Percentiles rank a stretch among this genome's conserved stretches.
Conservation (phyloP, 2,329 filamentous ascomycete species). For the Penicillium griseofulvum region DNA sequence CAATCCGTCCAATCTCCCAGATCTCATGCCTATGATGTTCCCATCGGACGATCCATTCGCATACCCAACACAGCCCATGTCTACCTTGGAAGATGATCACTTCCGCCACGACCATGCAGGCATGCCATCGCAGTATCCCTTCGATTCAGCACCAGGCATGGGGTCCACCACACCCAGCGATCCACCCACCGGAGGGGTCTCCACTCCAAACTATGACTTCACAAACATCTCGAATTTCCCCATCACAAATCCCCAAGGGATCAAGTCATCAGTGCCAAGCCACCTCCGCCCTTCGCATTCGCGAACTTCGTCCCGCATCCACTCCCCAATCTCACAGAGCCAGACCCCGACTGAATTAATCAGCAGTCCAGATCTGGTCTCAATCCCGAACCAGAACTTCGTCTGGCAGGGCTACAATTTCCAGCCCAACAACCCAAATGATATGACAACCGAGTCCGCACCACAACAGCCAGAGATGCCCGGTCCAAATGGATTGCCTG, state of each 20-base stretch:
- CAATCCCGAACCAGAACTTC: constrained; percentile 43
- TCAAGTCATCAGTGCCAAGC: constrained; percentile 29
- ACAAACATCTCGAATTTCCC: constrained; percentile 28
- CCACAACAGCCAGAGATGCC: constrained; percentile 23
- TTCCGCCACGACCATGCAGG: constrained; percentile 33
- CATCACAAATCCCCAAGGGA: constrained; percentile 15
- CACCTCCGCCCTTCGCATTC: constrained; percentile 28
- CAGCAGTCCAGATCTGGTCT: constrained; percentile 43
- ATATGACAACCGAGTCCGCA: constrained; percentile 14
- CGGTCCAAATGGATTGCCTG: constrained; percentile 18
- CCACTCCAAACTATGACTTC: constrained; percentile 31
- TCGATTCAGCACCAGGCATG: constrained; percentile 21
- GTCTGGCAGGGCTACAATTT: constrained; percentile 42
- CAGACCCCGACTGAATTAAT: constrained; percentile 35
- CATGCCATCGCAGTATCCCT: constrained; percentile 22
- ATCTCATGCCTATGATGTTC: constrained; percentile 52
- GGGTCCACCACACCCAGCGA: constrained; percentile 18
- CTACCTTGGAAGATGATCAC: constrained; percentile 44
- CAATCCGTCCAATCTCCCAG: constrained; percentile 39
- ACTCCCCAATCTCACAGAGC: constrained; percentile 35
- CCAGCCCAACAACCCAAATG: constrained; percentile 24
- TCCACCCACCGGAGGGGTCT: constrained; percentile 14
- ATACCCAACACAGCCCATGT: constrained; percentile 51
- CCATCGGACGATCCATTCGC: constrained; percentile 52
- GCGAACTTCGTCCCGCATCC: constrained; percentile 28